These are phyloP conservation scores for Trichopus zeylanicus DNA, from an alignment of 116 monocot genomes.

Conservation along the genomic window DNA sequence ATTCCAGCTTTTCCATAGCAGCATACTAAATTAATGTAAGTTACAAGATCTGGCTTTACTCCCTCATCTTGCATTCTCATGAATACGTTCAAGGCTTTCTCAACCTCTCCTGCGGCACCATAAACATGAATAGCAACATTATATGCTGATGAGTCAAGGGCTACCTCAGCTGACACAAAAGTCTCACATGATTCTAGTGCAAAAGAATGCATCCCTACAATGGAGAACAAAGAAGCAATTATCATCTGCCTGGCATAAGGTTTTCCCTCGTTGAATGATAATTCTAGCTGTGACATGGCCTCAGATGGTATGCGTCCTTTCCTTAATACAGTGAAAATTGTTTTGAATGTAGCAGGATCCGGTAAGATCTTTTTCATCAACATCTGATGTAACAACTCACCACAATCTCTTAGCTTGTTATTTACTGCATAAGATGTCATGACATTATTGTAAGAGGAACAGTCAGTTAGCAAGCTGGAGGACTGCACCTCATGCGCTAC, in stretches of 20 bases:
- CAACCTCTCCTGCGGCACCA: slow-evolving; percentile 42
- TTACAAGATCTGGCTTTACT: slow-evolving; percentile 45
- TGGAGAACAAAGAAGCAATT: slow-evolving; percentile 46
- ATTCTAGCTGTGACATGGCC: slow-evolving; percentile 44
- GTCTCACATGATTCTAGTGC: slow-evolving; percentile 42
- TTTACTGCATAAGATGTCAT: slow-evolving; percentile 46
- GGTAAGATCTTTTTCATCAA: slow-evolving; percentile 24
- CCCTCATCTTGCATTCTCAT: slow-evolving; percentile 75
- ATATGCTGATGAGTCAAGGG: slow-evolving; percentile 43
- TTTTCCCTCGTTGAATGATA: slow-evolving; percentile 48
- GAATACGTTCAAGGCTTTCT: slow-evolving; percentile 61
- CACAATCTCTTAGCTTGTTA: slow-evolving; percentile 55
- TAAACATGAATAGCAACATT: slow-evolving; percentile 63
- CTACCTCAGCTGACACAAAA: slow-evolving; percentile 21
- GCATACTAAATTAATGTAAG: slow-evolving; percentile 51
- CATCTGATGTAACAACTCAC: slow-evolving; percentile 62
- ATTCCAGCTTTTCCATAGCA: slow-evolving; percentile 68
- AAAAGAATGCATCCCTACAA: slow-evolving; percentile 38
- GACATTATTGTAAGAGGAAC: slow-evolving; percentile 50
- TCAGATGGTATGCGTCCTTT: slow-evolving; percentile 44
- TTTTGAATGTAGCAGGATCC: slow-evolving; percentile 45
- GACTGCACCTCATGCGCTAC: slow-evolving; percentile 45
- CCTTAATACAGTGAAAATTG: slow-evolving; percentile 44
- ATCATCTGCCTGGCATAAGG: slow-evolving; percentile 47
- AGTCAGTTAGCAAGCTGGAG: slow-evolving; percentile 43